These are phyloP conservation scores for Nadsonia fulvescens DNA, from an alignment of 805 yeast species.

Conservation along the genomic window DNA sequence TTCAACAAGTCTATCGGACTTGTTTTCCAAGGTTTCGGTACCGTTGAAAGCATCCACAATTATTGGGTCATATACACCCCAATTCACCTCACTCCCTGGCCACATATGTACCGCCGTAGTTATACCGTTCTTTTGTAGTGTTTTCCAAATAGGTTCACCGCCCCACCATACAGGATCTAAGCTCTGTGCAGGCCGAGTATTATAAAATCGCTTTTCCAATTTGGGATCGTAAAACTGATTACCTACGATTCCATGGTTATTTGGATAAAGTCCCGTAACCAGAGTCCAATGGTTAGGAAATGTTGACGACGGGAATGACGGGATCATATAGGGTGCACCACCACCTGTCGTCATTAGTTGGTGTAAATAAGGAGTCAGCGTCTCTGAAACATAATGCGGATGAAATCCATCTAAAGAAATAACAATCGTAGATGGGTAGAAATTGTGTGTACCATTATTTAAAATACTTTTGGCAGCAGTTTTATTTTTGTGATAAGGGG, in stretches of 20 bases:
- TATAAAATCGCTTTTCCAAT: conserved; percentile 37
- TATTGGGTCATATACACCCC: conserved; percentile 29
- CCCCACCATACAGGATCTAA: conserved; percentile 60
- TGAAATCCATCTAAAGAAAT: conserved; percentile 81
- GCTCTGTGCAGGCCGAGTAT: conserved; percentile 36
- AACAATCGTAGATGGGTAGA: conserved; percentile 63
- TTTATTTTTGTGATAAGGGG: no score
- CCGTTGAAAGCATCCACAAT: conserved; percentile 45
- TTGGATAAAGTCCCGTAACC: conserved; percentile 71
- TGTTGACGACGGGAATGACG: conserved; percentile 77
- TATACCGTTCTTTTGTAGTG: conserved; percentile 46
- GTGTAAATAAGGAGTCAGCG: conserved; percentile 56
- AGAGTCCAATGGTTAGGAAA: conserved; percentile 88
- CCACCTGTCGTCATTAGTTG: conserved; percentile 31
- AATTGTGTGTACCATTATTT: conserved; percentile 48
- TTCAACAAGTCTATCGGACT: conserved; percentile 36
- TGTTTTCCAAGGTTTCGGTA: conserved; percentile 37
- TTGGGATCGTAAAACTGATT: conserved; percentile 58
- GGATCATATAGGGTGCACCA: conserved; percentile 70
- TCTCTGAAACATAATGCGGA: conserved; percentile 60
- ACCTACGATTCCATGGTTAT: conserved; percentile 74
- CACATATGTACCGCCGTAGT: conserved; percentile 79
- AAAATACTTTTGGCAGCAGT: conserved; percentile 5
- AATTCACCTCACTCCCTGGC: conserved; percentile 80
- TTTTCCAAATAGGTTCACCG: conserved; percentile 79